A percentile compares a stretch with the other conserved stretches of the same genome.
Evolutionary conservation across 2,329 filamentous ascomycete genomes (phyloP).

Genomic region (Verticillium klebahnii): DNA sequence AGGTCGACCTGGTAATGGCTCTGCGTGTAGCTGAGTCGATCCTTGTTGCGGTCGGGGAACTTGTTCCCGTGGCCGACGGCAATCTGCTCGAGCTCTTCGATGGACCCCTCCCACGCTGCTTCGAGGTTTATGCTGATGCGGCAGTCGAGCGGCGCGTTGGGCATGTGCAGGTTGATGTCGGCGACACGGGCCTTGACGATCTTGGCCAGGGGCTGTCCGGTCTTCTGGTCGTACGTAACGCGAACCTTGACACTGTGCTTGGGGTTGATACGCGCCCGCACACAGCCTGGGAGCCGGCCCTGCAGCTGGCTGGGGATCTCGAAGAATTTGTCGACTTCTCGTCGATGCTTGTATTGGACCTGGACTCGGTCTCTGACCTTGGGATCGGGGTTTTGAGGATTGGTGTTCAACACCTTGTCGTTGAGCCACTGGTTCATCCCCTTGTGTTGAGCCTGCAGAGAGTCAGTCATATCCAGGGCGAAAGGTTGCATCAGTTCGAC

Average conservation of each 20-base stretch:
- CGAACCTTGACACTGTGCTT: conserved; percentile 60
- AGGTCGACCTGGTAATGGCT: conserved; percentile 85
- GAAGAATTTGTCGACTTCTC: conserved; percentile 80
- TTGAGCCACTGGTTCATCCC: conserved; percentile 84
- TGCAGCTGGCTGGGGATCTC: conserved; percentile 61
- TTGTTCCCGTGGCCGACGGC: conserved; percentile 30
- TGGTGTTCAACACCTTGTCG: conserved; percentile 53
- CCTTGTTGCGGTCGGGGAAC: conserved; percentile 69
- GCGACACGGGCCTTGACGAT: conserved; percentile 89
- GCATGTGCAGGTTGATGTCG: conserved; percentile 84
- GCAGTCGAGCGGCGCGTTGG: conserved; percentile 75
- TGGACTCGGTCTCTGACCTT: conserved; percentile 44
- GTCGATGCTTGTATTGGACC: conserved; percentile 76
- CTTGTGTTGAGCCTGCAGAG: conserved; percentile 67
- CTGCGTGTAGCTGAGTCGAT: conserved; percentile 87
- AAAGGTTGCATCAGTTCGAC: conserved; percentile 17
- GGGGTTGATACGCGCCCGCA: conserved; percentile 56
- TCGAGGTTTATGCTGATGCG: conserved; percentile 93
- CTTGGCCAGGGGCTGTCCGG: conserved; percentile 64
- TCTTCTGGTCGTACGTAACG: conserved; percentile 73
- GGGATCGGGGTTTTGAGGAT: conserved; percentile 46
- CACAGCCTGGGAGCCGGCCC: conserved; percentile 57
- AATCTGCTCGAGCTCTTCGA: conserved; percentile 47
- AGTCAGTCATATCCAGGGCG: not conserved
- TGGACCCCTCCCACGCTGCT: conserved; percentile 74